These are phyloP conservation scores for Fraxinus excelsior DNA, from an alignment of 257 asterid species.

Conservation along the genomic window DNA sequence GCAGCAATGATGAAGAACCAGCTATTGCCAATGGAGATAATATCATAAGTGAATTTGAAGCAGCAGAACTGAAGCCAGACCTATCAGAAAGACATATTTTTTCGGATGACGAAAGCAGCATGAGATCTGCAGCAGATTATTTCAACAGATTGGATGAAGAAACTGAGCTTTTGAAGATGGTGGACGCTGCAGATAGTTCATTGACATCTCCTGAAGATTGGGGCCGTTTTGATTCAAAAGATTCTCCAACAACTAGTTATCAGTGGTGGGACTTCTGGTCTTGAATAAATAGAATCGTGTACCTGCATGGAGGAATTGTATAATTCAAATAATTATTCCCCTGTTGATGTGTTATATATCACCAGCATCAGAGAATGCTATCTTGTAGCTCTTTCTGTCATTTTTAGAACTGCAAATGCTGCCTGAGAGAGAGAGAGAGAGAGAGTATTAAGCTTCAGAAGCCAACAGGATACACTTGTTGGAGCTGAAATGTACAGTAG, in stretches of 20 bases:
- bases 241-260: neutral
- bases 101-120: constrained; percentile 30
- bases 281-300: constrained; percentile 7
- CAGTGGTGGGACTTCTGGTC: constrained; percentile 66
- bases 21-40: neutral
- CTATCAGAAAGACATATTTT: neutral
- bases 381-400: too few species aligned
- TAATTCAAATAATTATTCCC: neutral
- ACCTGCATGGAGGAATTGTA: neutral
- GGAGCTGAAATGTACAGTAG: too few species aligned
- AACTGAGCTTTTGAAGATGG: constrained; percentile 15
- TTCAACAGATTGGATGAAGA: constrained; percentile 30
- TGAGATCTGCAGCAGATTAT: constrained; percentile 26
- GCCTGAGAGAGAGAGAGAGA: too few species aligned
- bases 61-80: neutral
- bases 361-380: too few species aligned
- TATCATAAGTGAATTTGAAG: constrained; percentile 6
- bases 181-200: constrained; percentile 37
- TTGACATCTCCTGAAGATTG: constrained; percentile 45
- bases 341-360: neutral
- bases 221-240: constrained; percentile 44
- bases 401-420: too few species aligned
- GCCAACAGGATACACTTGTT: too few species aligned
- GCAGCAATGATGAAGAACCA: constrained; percentile 17
- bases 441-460: too few species aligned